Percentiles rank a stretch among this genome's conserved stretches.
These are phyloP conservation scores for Spergularia bocconei DNA, from an alignment of 148 eudicot genomes.

Conservation along the genomic window DNA sequence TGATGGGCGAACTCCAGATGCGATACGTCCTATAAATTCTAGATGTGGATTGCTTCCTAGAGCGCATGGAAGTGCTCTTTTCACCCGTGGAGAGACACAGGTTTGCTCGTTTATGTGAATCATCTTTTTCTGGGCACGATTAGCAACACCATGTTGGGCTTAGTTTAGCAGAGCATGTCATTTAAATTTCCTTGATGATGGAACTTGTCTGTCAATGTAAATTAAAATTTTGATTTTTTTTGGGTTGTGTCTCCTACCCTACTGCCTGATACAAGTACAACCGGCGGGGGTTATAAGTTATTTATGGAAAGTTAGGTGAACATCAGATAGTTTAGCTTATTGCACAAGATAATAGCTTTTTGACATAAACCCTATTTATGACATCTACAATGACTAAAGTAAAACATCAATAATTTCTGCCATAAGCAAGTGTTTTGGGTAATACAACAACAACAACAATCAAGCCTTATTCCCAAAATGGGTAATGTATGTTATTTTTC, in stretches of 20 bases:
- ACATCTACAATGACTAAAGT: background rate
- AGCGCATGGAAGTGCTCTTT: constrained; percentile 99
- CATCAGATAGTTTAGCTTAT: background rate
- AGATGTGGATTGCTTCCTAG: constrained; percentile 96
- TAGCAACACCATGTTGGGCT: background rate
- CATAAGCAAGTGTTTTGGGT: background rate
- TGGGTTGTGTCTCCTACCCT: background rate
- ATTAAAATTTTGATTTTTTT: background rate
- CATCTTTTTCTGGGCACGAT: background rate
- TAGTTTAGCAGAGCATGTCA: background rate
- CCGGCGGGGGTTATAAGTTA: background rate
- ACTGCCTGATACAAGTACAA: background rate
- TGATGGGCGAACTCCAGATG: constrained; percentile 86
- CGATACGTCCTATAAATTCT: constrained; percentile 69
- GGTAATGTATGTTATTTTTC: background rate
- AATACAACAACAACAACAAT: too few relatives aligned
- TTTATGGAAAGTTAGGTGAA: background rate
- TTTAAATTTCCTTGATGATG: background rate
- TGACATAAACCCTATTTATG: background rate
- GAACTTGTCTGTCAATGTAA: background rate
- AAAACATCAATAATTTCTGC: background rate
- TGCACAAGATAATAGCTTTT: background rate
- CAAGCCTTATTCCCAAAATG: too few relatives aligned
- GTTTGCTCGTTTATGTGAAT: constrained; percentile 38
- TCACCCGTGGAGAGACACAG: constrained; percentile 99